These are phyloP conservation scores for Eremothecium cymbalariae DNA, from an alignment of 1,139 yeast species.

Conservation along the genomic window DNA sequence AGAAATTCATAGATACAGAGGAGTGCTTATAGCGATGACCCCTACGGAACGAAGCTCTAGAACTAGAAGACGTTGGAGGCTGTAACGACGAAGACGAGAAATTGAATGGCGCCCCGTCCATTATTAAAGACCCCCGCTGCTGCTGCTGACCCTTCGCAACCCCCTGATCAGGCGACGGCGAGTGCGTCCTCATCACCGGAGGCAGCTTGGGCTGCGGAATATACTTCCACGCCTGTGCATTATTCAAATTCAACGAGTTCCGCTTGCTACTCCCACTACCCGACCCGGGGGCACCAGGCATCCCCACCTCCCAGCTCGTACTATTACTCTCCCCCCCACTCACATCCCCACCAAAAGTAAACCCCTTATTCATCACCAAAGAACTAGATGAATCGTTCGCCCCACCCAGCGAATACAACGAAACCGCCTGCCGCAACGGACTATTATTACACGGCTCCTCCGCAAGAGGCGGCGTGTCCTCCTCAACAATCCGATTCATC, in stretches of 20 bases:
- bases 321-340: too few relatives aligned
- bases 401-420: constrained; percentile 24
- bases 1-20: constrained; percentile 92
- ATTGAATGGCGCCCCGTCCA: constrained; percentile 40
- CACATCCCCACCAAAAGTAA: constrained; percentile 26
- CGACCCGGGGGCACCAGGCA: constrained; percentile 2
- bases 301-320: too few relatives aligned
- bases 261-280: constrained; percentile 11
- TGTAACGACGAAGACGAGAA: constrained; percentile 40
- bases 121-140: constrained; percentile 17
- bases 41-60: constrained; percentile 52
- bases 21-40: constrained; percentile 96
- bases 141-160: constrained; percentile 24
- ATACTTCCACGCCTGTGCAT: constrained; percentile 30
- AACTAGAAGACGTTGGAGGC: constrained; percentile 21
- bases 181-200: constrained; percentile 35
- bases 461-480: neutral
- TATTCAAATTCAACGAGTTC: neutral
- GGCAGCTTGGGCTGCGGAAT: constrained; percentile 33
- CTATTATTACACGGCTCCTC: neutral
- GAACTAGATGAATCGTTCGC: constrained; percentile 31
- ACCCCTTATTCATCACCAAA: constrained; percentile 27
- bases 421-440: constrained; percentile 11
- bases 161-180: constrained; percentile 33
- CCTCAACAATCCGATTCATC: constrained; percentile 1